phyloP scores from a whole-genome alignment of 1,139 yeast genomes.

The Zygotorulaspora mrakii region DNA sequence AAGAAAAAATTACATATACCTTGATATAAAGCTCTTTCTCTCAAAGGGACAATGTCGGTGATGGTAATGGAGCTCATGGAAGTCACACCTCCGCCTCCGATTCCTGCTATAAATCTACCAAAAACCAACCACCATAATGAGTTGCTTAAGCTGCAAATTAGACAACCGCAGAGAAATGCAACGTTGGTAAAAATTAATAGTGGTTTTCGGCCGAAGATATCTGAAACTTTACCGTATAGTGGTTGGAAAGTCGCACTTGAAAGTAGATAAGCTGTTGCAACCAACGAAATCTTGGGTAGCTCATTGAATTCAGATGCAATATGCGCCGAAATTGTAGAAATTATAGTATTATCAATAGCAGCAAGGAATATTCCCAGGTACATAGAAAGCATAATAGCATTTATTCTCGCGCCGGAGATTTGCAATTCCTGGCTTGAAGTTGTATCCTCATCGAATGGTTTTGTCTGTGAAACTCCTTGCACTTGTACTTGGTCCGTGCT shows the following conservation, averaged over 20 bases:
- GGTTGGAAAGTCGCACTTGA: constrained; percentile 70
- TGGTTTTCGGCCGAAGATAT: constrained; percentile 73
- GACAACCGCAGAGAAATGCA: constrained; percentile 52
- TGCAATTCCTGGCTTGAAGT: not conserved
- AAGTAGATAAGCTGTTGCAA: constrained; percentile 58
- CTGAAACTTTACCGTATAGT: constrained; percentile 78
- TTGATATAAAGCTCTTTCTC: constrained; percentile 57
- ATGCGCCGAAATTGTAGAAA: constrained; percentile 55
- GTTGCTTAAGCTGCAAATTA: constrained; percentile 48
- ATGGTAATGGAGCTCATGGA: constrained; percentile 53
- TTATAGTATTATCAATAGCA: constrained; percentile 61
- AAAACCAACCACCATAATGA: constrained; percentile 57
- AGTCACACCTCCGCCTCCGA: constrained; percentile 64
- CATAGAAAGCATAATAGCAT: constrained; percentile 39
- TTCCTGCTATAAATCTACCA: constrained; percentile 60
- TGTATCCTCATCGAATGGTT: not conserved
- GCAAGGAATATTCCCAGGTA: constrained; percentile 52
- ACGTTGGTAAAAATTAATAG: constrained; percentile 48
- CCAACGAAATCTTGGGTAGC: constrained; percentile 53
- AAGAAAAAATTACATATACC: constrained; percentile 61
- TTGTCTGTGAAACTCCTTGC: not conserved
- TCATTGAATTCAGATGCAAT: constrained; percentile 61
- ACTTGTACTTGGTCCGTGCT: not conserved
- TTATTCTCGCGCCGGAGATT: constrained; percentile 15
- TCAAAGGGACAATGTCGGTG: constrained; percentile 54